These are phyloP conservation scores for Apium graveolens DNA, from an alignment of 129 eudicot genomes.

Conservation along the genomic window DNA sequence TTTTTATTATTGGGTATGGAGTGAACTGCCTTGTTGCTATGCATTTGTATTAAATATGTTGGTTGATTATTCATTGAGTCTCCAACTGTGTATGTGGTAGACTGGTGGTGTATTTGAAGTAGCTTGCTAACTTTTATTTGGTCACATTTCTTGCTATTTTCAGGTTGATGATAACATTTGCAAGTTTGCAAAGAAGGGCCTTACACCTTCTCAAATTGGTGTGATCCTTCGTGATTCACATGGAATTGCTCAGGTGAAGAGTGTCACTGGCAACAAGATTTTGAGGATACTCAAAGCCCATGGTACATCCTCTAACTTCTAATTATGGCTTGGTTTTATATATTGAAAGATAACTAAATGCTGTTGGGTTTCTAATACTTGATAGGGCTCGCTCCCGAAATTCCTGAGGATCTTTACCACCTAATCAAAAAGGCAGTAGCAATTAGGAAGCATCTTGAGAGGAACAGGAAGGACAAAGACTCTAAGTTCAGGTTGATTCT, in stretches of 20 bases:
- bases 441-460: conserved; percentile 56
- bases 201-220: conserved; percentile 64
- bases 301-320: conserved; percentile 18
- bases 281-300: conserved; percentile 53
- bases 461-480: conserved; percentile 67
- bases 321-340: neutral
- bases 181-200: conserved; percentile 63
- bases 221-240: conserved; percentile 71
- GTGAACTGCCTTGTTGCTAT: neutral
- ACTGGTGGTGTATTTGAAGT: neutral
- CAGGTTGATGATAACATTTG: conserved; percentile 59
- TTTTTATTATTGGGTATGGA: neutral
- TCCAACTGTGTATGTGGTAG: neutral
- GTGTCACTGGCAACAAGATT: conserved; percentile 63
- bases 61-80: neutral
- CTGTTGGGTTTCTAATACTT: neutral
- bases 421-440: conserved; percentile 58
- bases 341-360: neutral
- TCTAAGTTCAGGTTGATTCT: conserved; percentile 55
- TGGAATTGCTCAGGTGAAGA: conserved; percentile 64
- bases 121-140: neutral
- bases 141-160: neutral
- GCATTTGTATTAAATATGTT: neutral
- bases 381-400: conserved; percentile 57
- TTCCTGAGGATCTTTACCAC: conserved; percentile 55